These are phyloP conservation scores for Bolboschoenus planiculmis DNA, from an alignment of 176 grass and related monocot genomes.

Conservation along the genomic window DNA sequence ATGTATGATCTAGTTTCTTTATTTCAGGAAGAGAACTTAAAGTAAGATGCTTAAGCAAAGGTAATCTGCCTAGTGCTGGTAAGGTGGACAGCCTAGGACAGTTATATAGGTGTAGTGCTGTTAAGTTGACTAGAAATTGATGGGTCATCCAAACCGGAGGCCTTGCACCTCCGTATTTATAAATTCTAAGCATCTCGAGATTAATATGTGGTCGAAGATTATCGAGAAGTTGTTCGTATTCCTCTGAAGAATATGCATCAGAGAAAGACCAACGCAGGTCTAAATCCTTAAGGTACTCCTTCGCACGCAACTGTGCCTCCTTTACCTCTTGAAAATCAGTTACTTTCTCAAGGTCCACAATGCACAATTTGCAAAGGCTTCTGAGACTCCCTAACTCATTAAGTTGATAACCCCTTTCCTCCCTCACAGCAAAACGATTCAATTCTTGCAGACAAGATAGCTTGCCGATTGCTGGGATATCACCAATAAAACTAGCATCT, in stretches of 20 bases:
- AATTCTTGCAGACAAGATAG: neutral
- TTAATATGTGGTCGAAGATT: slow-evolving; percentile 2
- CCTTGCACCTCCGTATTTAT: neutral
- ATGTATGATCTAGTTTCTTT: neutral
- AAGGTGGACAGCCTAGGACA: neutral
- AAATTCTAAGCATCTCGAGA: neutral
- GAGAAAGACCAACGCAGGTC: neutral
- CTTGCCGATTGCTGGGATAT: neutral
- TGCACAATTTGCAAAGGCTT: neutral
- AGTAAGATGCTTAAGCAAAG: neutral
- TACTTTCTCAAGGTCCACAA: neutral
- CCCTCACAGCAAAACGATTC: neutral
- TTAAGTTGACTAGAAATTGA: neutral
- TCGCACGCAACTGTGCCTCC: neutral
- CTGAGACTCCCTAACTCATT: neutral
- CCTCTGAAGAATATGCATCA: neutral
- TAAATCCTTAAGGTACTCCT: neutral
- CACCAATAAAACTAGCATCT: neutral
- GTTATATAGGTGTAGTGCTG: neutral
- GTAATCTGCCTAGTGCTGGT: slow-evolving; percentile 2
- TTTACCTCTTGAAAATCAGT: neutral
- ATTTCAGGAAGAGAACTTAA: neutral
- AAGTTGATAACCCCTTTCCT: neutral
- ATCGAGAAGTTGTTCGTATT: neutral
- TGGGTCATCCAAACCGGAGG: neutral